Evolutionary conservation across 768 basidiomycete species (phyloP).

Genomic region (Calocybe gangraenosa): DNA sequence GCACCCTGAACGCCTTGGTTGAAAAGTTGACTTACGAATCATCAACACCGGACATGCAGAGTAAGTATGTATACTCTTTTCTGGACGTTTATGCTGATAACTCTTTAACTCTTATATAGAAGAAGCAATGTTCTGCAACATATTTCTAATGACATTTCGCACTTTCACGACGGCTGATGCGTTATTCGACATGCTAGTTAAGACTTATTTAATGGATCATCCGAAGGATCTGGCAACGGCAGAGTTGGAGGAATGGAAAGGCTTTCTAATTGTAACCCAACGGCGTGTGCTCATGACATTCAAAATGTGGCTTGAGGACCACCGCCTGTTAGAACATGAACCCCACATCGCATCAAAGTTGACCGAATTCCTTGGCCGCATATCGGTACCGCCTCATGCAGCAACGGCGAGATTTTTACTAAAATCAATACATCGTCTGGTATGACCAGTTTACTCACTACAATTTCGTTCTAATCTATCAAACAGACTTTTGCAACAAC

Average conservation of each 20-base stretch:
- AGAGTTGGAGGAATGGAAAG: constrained; percentile 65
- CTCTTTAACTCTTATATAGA: constrained; percentile 11
- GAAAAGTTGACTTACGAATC: constrained; percentile 56
- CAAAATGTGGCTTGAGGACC: constrained; percentile 57
- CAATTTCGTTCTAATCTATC: constrained; percentile 7
- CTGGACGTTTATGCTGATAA: too few relatives aligned
- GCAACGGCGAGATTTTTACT: constrained; percentile 45
- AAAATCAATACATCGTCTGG: constrained; percentile 50
- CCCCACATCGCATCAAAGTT: constrained; percentile 54
- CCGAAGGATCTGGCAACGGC: constrained; percentile 45
- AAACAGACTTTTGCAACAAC: constrained; percentile 39
- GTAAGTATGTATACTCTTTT: constrained; percentile 44
- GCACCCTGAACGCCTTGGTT: constrained; percentile 67
- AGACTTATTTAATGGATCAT: constrained; percentile 53
- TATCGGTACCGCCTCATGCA: constrained; percentile 37
- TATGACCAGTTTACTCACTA: constrained; percentile 25
- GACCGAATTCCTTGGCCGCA: constrained; percentile 48
- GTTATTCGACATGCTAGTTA: constrained; percentile 65
- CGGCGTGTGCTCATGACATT: constrained; percentile 55
- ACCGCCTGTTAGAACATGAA: constrained; percentile 61
- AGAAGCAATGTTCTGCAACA: constrained; percentile 38
- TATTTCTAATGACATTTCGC: constrained; percentile 83
- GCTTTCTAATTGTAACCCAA: constrained; percentile 60
- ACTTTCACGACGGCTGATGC: constrained; percentile 70
- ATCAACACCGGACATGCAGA: constrained; percentile 39